Percentiles rank a stretch among this genome's conserved stretches.
Evolutionary conservation across 257 asterid species (phyloP).

Genomic region (Ilex asprella): DNA sequence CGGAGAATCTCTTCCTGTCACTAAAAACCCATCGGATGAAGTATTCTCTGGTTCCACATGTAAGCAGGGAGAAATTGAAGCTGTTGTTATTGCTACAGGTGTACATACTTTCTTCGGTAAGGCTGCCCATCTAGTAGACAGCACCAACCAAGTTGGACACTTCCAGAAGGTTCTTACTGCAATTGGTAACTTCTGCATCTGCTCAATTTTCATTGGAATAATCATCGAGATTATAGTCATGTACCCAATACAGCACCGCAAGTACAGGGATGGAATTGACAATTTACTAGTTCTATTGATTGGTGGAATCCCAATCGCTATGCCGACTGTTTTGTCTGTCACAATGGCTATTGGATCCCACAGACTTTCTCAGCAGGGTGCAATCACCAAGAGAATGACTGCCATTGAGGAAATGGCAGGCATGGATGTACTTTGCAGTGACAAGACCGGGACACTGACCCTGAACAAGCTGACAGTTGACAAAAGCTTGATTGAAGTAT

Average conservation of each 20-base stretch:
- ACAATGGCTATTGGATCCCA: not conserved
- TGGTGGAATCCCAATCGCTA: not conserved
- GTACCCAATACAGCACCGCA: not conserved
- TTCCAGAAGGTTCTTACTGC: not conserved
- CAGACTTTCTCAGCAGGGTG: not conserved
- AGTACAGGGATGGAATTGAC: not conserved
- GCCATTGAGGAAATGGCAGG: not conserved
- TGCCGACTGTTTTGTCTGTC: not conserved
- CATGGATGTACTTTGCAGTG: not conserved
- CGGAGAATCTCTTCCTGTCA: conserved; percentile 11
- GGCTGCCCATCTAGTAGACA: conserved; percentile 12
- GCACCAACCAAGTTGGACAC: conserved; percentile 12
- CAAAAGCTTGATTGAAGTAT: not conserved
- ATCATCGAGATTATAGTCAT: not conserved
- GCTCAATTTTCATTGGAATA: not conserved
- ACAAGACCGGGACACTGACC: not conserved
- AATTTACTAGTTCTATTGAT: not conserved
- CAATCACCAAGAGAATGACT: not conserved
- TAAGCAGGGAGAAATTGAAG: conserved; percentile 6
- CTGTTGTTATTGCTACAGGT: conserved; percentile 9
- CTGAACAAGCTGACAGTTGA: not conserved
- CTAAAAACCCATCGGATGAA: conserved; percentile 1
- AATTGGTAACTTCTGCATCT: not conserved
- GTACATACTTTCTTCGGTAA: conserved; percentile 12
- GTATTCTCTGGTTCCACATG: conserved; percentile 11